A percentile compares a stretch with the other conserved stretches of the same genome.
phyloP scores from a whole-genome alignment of 768 basidiomycete species.

The Trametes coccinea region DNA sequence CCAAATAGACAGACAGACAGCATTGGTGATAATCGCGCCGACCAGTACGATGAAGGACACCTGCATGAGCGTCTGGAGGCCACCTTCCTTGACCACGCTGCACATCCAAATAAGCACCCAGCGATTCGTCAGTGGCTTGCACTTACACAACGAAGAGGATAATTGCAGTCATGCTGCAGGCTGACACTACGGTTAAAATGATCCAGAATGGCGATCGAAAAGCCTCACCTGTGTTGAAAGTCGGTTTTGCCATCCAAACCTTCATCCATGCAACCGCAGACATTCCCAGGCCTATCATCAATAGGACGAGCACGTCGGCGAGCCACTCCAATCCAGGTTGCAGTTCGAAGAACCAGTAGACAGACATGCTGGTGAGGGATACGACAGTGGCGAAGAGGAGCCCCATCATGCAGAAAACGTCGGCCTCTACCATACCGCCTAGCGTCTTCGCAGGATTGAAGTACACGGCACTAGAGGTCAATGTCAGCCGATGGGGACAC shows the following conservation, averaged over 20 bases:
- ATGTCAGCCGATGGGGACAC: not conserved
- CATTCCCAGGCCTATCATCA: conserved; percentile 86
- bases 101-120: not conserved
- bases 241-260: conserved; percentile 85
- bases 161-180: conserved; percentile 83
- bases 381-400: conserved; percentile 71
- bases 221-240: conserved; percentile 78
- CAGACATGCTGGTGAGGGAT: conserved; percentile 71
- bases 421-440: conserved; percentile 91
- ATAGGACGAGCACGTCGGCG: conserved; percentile 70
- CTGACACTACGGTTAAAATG: conserved; percentile 35
- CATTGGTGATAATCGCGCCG: conserved; percentile 77
- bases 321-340: conserved; percentile 70
- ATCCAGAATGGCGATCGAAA: no score
- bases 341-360: conserved; percentile 79
- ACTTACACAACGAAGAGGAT: conserved; percentile 80
- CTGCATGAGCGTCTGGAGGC: conserved; percentile 68
- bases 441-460: conserved; percentile 93
- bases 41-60: conserved; percentile 76
- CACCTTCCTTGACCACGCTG: conserved; percentile 88
- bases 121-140: conserved; percentile 19
- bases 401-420: conserved; percentile 73
- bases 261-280: conserved; percentile 87
- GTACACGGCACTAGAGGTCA: conserved; percentile 63
- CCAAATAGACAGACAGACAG: conserved; percentile 85